Conservation (phyloP, 306 rosid genomes). For the Psophocarpus tetragonolobus region DNA sequence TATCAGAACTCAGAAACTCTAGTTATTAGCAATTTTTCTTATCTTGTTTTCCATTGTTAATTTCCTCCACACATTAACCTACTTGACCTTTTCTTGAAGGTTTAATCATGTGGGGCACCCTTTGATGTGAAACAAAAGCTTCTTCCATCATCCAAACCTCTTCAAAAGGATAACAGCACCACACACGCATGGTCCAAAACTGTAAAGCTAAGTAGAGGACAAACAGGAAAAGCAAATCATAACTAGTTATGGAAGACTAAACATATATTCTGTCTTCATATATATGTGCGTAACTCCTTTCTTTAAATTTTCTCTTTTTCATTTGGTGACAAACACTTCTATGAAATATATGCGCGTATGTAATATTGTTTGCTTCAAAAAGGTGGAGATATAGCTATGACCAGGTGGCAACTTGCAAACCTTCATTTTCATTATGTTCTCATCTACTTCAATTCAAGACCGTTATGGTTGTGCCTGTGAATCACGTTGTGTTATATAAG, state of each 20-base stretch:
- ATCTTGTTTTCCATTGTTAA: slow-evolving; percentile 44
- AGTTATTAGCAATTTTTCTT: no score
- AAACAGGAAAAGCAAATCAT: slow-evolving; percentile 36
- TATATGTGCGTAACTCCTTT: slow-evolving; percentile 9
- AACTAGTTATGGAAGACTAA: slow-evolving; percentile 46
- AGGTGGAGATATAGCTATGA: slow-evolving; percentile 29
- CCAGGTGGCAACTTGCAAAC: slow-evolving; percentile 32
- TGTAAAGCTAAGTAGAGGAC: slow-evolving; percentile 38
- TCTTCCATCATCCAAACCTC: slow-evolving; percentile 22
- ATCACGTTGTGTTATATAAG: slow-evolving; percentile 32
- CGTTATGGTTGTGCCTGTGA: slow-evolving; percentile 31
- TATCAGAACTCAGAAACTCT: no score
- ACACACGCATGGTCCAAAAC: slow-evolving; percentile 31
- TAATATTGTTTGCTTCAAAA: slow-evolving; percentile 13
- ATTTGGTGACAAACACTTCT: slow-evolving; percentile 1
- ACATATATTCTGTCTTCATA: slow-evolving; percentile 40
- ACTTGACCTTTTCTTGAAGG: slow-evolving; percentile 45
- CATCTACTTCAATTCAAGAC: not conserved
- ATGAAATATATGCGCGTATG: not conserved
- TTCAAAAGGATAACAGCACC: slow-evolving; percentile 35
- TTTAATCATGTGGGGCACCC: slow-evolving; percentile 39
- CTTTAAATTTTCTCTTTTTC: slow-evolving; percentile 25
- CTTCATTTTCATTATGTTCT: slow-evolving; percentile 34
- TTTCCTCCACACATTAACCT: slow-evolving; percentile 53
- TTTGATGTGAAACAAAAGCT: slow-evolving; percentile 38